Percentiles rank a stretch among this genome's conserved stretches.
phyloP scores from a whole-genome alignment of 371 early-diverging fungal species.

The Actinomucor elegans region DNA sequence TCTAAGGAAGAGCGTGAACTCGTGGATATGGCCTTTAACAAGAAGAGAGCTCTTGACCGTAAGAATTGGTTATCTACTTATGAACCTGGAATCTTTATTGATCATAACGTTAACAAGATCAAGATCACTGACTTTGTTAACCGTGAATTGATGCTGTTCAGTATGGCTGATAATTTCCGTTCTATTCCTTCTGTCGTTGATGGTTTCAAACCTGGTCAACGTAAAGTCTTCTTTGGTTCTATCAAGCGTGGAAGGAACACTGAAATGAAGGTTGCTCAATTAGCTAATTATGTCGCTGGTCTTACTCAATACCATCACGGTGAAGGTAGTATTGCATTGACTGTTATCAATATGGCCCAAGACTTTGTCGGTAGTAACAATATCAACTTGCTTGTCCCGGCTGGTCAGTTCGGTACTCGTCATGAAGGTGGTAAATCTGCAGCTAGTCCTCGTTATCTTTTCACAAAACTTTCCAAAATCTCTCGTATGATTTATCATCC shows the following conservation, averaged over 20 bases:
- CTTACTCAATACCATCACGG: slow-evolving; percentile 99
- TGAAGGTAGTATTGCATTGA: slow-evolving; percentile 86
- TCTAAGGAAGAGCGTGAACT: slow-evolving; percentile 73
- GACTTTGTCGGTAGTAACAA: slow-evolving; percentile 99
- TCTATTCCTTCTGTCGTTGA: slow-evolving; percentile 99
- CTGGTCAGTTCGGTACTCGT: slow-evolving; percentile 98
- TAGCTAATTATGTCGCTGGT: slow-evolving; percentile 95
- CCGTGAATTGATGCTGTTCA: slow-evolving; percentile 97
- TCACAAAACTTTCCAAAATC: slow-evolving; percentile 81
- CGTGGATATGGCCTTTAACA: slow-evolving; percentile 99
- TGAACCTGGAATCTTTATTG: slow-evolving; percentile 94
- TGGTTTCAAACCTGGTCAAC: slow-evolving; percentile 99
- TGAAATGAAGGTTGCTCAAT: slow-evolving; percentile 96
- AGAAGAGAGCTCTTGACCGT: slow-evolving; percentile 95
- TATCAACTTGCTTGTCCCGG: slow-evolving; percentile 89
- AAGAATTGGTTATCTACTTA: slow-evolving; percentile 96
- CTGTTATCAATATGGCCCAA: slow-evolving; percentile 98
- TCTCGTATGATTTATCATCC: slow-evolving; percentile 86
- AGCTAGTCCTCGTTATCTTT: slow-evolving; percentile 98
- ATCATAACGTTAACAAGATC: slow-evolving; percentile 80
- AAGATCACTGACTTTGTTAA: slow-evolving; percentile 96
- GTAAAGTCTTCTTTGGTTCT: slow-evolving; percentile 96
- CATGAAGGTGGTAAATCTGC: slow-evolving; percentile 98
- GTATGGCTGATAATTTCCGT: slow-evolving; percentile 97
- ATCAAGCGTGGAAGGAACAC: slow-evolving; percentile 85